A percentile compares a stretch with the other conserved stretches of the same genome.
phyloP scores from a whole-genome alignment of 1,284 basidiomycete species.

The Pseudomicrostroma phylloplanum region DNA sequence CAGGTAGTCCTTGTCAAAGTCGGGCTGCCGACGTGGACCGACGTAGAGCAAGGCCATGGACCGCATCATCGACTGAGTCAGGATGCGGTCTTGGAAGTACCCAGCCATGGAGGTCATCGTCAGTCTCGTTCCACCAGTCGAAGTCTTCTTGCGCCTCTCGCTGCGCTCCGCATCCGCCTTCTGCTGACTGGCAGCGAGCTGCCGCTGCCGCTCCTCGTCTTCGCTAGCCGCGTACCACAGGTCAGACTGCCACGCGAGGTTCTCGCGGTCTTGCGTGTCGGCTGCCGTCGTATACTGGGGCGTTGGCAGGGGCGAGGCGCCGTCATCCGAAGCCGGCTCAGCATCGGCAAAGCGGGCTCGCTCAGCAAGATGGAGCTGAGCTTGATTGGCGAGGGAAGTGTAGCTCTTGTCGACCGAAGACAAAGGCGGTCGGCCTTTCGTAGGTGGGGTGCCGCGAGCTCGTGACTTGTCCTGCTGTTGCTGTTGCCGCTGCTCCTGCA shows the following conservation, averaged over 20 bases:
- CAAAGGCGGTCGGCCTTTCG: neutral
- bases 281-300: neutral
- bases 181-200: conserved; percentile 22
- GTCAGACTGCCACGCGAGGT: neutral
- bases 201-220: conserved; percentile 24
- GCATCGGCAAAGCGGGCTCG: conserved; percentile 39
- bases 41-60: conserved; percentile 97
- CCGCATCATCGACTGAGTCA: conserved; percentile 61
- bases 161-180: conserved; percentile 21
- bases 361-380: conserved; percentile 39
- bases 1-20: conserved; percentile 88
- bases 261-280: neutral
- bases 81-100: conserved; percentile 43
- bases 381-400: conserved; percentile 31
- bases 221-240: conserved; percentile 15
- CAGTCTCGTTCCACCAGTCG: conserved; percentile 68
- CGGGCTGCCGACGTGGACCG: conserved; percentile 81
- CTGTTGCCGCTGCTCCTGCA: neutral
- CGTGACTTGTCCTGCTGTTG: neutral
- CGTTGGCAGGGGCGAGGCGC: neutral
- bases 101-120: conserved; percentile 94
- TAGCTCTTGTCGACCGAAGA: conserved; percentile 19
- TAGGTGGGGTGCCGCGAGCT: neutral
- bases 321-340: conserved; percentile 12
- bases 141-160: conserved; percentile 36